Evolutionary conservation across 208 protist species (phyloP).

Genomic region (Acanthamoeba rhysodes): DNA sequence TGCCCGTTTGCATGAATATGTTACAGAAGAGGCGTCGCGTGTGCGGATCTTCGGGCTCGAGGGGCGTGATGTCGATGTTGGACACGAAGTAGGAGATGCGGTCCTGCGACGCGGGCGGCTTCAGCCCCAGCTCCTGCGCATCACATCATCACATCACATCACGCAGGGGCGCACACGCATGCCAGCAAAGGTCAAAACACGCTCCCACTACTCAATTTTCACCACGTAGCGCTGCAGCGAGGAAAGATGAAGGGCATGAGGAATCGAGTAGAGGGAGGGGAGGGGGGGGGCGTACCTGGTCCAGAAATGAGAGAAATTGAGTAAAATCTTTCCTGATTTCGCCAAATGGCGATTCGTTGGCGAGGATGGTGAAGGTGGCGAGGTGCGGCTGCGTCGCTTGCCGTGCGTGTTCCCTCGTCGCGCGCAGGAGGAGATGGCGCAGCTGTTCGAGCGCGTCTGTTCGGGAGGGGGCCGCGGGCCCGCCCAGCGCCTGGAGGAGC

Average conservation of each 20-base stretch:
- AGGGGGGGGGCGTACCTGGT: not conserved
- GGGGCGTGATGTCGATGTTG: not conserved
- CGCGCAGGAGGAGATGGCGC: not conserved
- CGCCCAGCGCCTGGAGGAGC: not conserved
- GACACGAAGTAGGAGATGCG: slow-evolving; percentile 7
- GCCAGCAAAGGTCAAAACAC: too few species aligned
- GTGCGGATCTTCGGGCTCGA: not conserved
- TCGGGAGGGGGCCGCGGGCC: not conserved
- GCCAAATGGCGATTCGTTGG: not conserved
- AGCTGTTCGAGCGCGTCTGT: not conserved
- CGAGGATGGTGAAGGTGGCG: not conserved
- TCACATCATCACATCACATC: too few species aligned
- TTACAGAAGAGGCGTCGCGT: slow-evolving; percentile 14
- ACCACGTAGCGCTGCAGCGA: too few species aligned
- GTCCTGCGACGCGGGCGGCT: not conserved
- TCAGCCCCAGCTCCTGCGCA: slow-evolving; percentile 11
- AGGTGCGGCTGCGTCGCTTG: not conserved
- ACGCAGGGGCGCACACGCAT: too few species aligned
- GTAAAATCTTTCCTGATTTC: not conserved
- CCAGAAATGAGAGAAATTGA: not conserved
- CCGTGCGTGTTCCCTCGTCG: not conserved
- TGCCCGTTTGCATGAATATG: slow-evolving; percentile 31
- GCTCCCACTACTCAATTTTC: too few species aligned
- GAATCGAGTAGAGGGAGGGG: not conserved
- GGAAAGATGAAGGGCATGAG: not conserved